Percentiles rank a stretch among this genome's conserved stretches.
phyloP scores from a whole-genome alignment of 768 basidiomycete genomes.

The Baorangia bicolor region DNA sequence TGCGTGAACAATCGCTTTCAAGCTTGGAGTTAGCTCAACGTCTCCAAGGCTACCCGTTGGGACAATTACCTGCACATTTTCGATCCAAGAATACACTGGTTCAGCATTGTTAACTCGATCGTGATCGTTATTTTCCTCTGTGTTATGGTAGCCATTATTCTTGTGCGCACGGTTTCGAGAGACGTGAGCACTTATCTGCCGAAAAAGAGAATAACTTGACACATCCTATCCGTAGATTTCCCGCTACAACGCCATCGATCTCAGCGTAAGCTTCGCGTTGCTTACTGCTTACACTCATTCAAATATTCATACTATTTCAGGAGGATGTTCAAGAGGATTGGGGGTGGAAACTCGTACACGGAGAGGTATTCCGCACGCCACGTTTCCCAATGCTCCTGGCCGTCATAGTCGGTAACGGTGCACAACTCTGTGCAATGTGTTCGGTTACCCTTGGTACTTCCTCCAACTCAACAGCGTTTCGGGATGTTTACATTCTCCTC shows the following conservation, averaged over 20 bases:
- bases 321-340: conserved; percentile 97
- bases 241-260: conserved; percentile 92
- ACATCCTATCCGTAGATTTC: conserved; percentile 12
- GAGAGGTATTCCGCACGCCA: conserved; percentile 92
- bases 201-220: not conserved
- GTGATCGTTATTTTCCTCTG: conserved; percentile 91
- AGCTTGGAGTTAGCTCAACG: conserved; percentile 7
- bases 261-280: conserved; percentile 57
- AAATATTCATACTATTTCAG: conserved; percentile 35
- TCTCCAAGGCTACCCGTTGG: conserved; percentile 84
- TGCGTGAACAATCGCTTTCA: conserved; percentile 24
- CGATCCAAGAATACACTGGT: conserved; percentile 95
- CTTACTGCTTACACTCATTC: not conserved
- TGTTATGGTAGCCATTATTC: conserved; percentile 90
- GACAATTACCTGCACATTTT: conserved; percentile 94
- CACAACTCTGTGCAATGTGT: conserved; percentile 70
- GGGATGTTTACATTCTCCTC: conserved; percentile 1
- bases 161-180: conserved; percentile 80
- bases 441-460: conserved; percentile 75
- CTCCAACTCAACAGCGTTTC: not conserved
- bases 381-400: conserved; percentile 73
- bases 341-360: conserved; percentile 98
- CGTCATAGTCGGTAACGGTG: conserved; percentile 81
- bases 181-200: conserved; percentile 54
- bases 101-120: conserved; percentile 89